phyloP scores from a whole-genome alignment of 768 basidiomycete species.

The Trametes cingulata region DNA sequence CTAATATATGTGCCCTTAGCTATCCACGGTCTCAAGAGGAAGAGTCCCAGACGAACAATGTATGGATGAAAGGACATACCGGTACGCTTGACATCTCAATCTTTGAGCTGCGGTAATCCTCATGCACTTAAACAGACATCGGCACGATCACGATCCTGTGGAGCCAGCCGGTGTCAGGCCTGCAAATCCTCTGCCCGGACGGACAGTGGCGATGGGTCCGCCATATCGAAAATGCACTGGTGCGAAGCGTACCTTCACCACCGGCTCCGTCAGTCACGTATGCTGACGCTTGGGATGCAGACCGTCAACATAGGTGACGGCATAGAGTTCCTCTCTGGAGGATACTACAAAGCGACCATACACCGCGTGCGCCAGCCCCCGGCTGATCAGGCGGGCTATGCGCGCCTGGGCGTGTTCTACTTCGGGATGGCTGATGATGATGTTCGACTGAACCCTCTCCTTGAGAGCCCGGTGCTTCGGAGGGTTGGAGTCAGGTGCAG shows the following conservation, averaged over 20 bases:
- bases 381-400: conserved; percentile 47
- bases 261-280: background rate
- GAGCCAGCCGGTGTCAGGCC: conserved; percentile 59
- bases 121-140: conserved; percentile 39
- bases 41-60: conserved; percentile 50
- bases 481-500: conserved; percentile 41
- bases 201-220: conserved; percentile 59
- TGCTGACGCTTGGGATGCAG: background rate
- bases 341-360: conserved; percentile 59
- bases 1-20: no score
- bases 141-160: conserved; percentile 59
- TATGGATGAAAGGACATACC: conserved; percentile 63
- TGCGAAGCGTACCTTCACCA: conserved; percentile 25
- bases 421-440: conserved; percentile 55
- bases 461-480: conserved; percentile 51
- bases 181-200: conserved; percentile 56
- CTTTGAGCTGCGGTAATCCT: background rate
- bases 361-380: conserved; percentile 65
- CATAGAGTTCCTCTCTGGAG: conserved; percentile 61
- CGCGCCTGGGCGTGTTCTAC: conserved; percentile 60
- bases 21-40: conserved; percentile 53
- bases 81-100: conserved; percentile 33
- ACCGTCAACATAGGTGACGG: conserved; percentile 57
- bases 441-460: conserved; percentile 45
- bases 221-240: conserved; percentile 59